Percentiles rank a stretch among this genome's conserved stretches.
These are phyloP conservation scores for Xylariaceae sp. DNA, from an alignment of 2,329 filamentous ascomycete genomes.

Conservation along the genomic window DNA sequence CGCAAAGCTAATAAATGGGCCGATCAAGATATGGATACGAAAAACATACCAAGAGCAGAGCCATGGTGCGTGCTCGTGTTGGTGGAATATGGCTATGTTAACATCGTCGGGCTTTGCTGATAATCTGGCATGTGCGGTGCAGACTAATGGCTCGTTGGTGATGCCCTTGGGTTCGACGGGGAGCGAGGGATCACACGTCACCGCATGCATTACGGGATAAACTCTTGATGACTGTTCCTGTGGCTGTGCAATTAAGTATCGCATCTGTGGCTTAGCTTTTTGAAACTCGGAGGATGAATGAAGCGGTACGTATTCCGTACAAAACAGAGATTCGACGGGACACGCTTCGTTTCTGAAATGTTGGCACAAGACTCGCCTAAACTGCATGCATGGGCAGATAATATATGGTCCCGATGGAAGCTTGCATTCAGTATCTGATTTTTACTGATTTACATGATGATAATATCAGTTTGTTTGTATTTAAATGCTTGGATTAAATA, in stretches of 20 bases:
- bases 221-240: background rate
- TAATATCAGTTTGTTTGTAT: too few species aligned
- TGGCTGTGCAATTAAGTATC: slow-evolving; percentile 5
- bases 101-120: background rate
- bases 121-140: background rate
- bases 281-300: background rate
- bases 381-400: too few species aligned
- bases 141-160: background rate
- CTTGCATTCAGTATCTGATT: too few species aligned
- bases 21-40: background rate
- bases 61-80: slow-evolving; percentile 27
- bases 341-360: too few species aligned
- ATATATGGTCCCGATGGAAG: too few species aligned
- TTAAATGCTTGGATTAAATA: too few species aligned
- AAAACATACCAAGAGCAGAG: slow-evolving; percentile 32
- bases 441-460: too few species aligned
- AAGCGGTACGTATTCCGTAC: too few species aligned
- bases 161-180: background rate
- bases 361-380: too few species aligned
- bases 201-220: slow-evolving; percentile 6
- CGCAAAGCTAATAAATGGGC: background rate
- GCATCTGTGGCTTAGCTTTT: background rate
- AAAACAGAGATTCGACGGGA: too few species aligned
- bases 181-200: slow-evolving; percentile 23
- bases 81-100: slow-evolving; percentile 21